Evolutionary conservation across 257 asterid species (phyloP), one percentile per base, ranked within the genome.

Genomic region (Pogostemon cablin): DNA sequence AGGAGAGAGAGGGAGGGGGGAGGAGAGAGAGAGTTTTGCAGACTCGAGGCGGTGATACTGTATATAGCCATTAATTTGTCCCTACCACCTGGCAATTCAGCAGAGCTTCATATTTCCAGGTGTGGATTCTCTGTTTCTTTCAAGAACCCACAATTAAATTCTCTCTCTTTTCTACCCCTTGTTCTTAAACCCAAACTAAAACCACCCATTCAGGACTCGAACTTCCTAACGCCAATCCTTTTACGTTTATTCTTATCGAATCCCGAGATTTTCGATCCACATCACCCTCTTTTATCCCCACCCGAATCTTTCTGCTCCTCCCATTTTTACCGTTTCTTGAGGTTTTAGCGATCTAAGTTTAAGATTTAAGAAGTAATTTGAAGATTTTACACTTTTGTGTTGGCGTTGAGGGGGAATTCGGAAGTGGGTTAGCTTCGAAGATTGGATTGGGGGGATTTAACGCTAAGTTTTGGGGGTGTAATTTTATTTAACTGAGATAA

Each of bases 11-110:
- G 67, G 34, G 25, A 1, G 25, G 25, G 1, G 0, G 25, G 25
- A 20, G 1, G 0, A 1, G 25, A 20, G 68, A 76, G 80, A 40
- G 50, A 15, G 55, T 38, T 39, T 68, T 63, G 67, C 72, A 69
- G 75, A 49, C 54, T 20, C 25, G 35, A 41, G 39, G 69, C 46
- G 74, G 76, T 39, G 62, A 20, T 67, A 39, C 42, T 40, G 77
- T 62, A 12, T 40, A 59, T 46, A 57, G 67, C 54, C 54, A 62
- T 57, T 52, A 3, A 9, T 41, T 46, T 38, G 67, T 35, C 4
- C 41, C 68, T n/a, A 50, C 82, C 79, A 74, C 84, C 79, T 82
- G 84, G 81, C 82, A 63, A 55, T 68, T 67, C 70, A 43, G 68
- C 69, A 56, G 58, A 61, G 62, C 77, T 70, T 54, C 80, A 48